Evolutionary conservation across 208 protist species (phyloP).

Genomic region (Crithidia acanthocephali): DNA sequence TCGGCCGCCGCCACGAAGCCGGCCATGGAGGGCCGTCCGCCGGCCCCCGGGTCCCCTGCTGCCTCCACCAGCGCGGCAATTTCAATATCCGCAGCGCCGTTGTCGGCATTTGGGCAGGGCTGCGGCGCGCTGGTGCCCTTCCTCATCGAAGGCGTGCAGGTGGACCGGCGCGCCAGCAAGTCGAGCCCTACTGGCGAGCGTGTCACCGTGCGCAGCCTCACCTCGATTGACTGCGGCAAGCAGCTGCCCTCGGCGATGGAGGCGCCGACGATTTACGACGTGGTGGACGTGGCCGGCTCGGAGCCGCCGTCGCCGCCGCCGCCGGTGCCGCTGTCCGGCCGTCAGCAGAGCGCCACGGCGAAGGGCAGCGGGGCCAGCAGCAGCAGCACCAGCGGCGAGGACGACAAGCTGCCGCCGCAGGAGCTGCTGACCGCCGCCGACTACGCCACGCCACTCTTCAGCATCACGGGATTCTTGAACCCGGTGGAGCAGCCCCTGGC

Average conservation of each 20-base stretch:
- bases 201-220: slow-evolving; percentile 21
- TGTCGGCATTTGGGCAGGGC: neutral
- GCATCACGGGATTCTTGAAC: slow-evolving; percentile 58
- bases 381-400: slow-evolving; percentile 19
- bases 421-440: slow-evolving; percentile 1
- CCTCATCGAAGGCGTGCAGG: slow-evolving; percentile 32
- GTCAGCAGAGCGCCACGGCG: slow-evolving; percentile 4
- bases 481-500: slow-evolving; percentile 69
- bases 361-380: neutral
- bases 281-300: slow-evolving; percentile 12
- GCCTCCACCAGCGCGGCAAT: too few relatives aligned
- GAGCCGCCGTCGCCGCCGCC: slow-evolving; percentile 6
- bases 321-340: neutral
- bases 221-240: slow-evolving; percentile 21
- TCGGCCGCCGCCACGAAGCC: neutral
- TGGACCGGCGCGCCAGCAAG: slow-evolving; percentile 11
- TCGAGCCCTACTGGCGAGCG: slow-evolving; percentile 17
- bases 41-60: too few relatives aligned
- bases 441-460: slow-evolving; percentile 54
- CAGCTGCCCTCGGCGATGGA: slow-evolving; percentile 12
- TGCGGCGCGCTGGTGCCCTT: slow-evolving; percentile 28
- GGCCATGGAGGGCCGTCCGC: neutral
- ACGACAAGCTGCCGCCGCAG: slow-evolving; percentile 7
- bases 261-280: slow-evolving; percentile 27
- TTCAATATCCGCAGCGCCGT: neutral